Evolutionary conservation across 2,329 filamentous ascomycete genomes (phyloP), one percentile per base, ranked within the genome.

Genomic region (Trichoderma sp.): DNA sequence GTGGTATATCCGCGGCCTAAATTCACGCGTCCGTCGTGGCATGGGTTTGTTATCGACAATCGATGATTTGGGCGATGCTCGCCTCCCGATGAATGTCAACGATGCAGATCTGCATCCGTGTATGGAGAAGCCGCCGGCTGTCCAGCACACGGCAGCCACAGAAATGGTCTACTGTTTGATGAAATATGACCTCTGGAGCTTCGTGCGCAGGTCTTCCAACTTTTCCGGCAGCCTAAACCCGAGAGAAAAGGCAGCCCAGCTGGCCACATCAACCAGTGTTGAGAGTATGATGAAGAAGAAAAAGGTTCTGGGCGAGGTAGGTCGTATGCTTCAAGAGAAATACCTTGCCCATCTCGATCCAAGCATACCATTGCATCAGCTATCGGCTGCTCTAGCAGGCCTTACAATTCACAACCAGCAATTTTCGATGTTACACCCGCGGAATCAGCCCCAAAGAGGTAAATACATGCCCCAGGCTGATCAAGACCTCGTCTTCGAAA

Each of bases 1-100:
- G 90, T 91, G 88, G 88, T 85, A 88, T 76, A 85, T 91, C 30
- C 83, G 88, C 62, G 88, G 88, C 2, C 83, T 90, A 23, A 87
- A 83, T 71, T 84, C 87, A 73, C 66, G 55, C 55, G 55, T 47
- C 28, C 66, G 66, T 15, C 66, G 66, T 6, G 39, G 66, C 28
- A 68, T 68, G 66, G 66, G 66, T 13, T 13, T 68, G 8, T 15
- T 68, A 34, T 85, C 85, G 12, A 80, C 87, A 65, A 79, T 88
- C 2, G 85, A 86, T 4, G 82, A 82, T 13, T 82, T 82, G 43
- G 89, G 87, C 84, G 85, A 89, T 71, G 88, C 87, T 5, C 86
- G 86, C 75, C 78, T 82, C 72, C 88, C 88, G 6, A 82, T 81
- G 63, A 90, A 90, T 73, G 80, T 90, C 71, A 87, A 89, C 77